phyloP scores from a whole-genome alignment of 306 rosid genomes.

The Senna siamea region DNA sequence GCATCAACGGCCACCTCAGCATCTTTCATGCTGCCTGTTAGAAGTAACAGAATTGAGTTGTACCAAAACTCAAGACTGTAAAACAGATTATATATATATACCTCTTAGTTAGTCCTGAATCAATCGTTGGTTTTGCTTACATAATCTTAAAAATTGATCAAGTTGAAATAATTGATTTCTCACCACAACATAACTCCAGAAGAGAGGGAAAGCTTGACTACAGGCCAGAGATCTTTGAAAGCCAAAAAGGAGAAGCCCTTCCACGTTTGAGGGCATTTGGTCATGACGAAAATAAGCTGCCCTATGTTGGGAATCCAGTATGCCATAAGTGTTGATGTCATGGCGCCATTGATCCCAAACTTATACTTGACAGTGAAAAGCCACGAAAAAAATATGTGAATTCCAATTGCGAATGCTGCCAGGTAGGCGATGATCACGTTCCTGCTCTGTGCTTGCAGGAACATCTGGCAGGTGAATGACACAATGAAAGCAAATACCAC shows the following conservation, averaged over 20 bases:
- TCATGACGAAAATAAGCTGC: constrained; percentile 42
- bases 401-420: constrained; percentile 38
- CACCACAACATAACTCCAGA: constrained; percentile 60
- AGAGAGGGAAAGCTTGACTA: constrained; percentile 49
- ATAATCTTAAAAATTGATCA: not conserved
- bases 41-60: constrained; percentile 46
- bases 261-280: constrained; percentile 52
- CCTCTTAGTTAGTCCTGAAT: not conserved
- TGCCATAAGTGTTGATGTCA: constrained; percentile 47
- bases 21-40: constrained; percentile 46
- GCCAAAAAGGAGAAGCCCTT: constrained; percentile 51
- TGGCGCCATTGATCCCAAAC: constrained; percentile 51
- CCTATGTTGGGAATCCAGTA: constrained; percentile 59
- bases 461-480: constrained; percentile 57
- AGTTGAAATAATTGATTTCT: not conserved
- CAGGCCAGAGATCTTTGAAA: constrained; percentile 55
- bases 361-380: constrained; percentile 47
- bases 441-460: constrained; percentile 62
- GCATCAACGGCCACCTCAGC: constrained; percentile 51
- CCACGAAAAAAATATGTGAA: constrained; percentile 56
- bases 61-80: constrained; percentile 60
- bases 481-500: constrained; percentile 36
- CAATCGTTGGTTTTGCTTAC: not conserved
- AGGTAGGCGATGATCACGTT: constrained; percentile 52
- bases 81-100: not conserved